Percentiles rank a stretch among this genome's conserved stretches.
phyloP scores from a whole-genome alignment of 257 asterid species.

The Primulina tabacum region DNA sequence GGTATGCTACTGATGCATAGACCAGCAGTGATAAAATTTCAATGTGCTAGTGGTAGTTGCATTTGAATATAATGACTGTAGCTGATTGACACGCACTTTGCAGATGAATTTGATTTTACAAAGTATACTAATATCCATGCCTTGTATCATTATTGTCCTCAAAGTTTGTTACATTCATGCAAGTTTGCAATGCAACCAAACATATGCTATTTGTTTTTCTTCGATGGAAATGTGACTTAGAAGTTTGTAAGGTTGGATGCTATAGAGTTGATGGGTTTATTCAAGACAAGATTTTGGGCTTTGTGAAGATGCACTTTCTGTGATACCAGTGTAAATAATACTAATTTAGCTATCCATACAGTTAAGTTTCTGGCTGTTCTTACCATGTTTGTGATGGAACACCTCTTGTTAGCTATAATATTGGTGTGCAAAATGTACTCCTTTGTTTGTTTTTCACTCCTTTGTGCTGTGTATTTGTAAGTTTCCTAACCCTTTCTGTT shows the following conservation, averaged over 20 bases:
- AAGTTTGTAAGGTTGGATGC: background rate
- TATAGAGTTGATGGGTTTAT: background rate
- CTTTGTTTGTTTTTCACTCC: background rate
- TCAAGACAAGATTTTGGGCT: background rate
- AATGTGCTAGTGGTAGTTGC: background rate
- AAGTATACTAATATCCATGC: background rate
- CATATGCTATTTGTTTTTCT: background rate
- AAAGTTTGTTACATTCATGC: background rate
- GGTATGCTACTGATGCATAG: conserved; percentile 40
- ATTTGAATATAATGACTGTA: background rate
- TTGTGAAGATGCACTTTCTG: background rate
- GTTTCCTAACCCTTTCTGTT: background rate
- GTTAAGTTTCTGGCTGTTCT: background rate
- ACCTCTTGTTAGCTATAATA: background rate
- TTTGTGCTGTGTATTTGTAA: background rate
- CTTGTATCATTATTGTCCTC: background rate
- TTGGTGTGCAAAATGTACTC: background rate
- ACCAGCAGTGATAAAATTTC: conserved; percentile 8
- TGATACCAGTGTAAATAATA: background rate
- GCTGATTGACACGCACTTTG: background rate
- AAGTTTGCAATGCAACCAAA: no score
- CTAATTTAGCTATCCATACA: no score
- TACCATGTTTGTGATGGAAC: background rate
- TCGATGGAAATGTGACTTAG: background rate
- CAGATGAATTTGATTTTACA: background rate